Percentiles rank a stretch among this genome's conserved stretches.
phyloP scores from a whole-genome alignment of 2,329 filamentous ascomycete genomes.

The Cryphonectria carpinicola region DNA sequence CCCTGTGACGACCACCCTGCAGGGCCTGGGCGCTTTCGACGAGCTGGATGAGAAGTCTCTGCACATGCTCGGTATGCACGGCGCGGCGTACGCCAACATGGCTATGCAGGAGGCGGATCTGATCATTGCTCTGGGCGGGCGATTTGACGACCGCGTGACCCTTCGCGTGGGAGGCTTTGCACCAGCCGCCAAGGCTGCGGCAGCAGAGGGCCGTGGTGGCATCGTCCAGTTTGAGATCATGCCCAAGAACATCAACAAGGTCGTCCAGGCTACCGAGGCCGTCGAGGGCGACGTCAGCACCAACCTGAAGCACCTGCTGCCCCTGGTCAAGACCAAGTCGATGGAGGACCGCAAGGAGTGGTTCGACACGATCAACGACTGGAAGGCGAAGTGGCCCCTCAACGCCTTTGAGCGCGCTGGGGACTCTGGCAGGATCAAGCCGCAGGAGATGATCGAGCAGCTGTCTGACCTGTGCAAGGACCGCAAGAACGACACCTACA shows the following conservation, averaged over 20 bases:
- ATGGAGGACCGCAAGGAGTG: slow-evolving; percentile 75
- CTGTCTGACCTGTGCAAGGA: slow-evolving; percentile 81
- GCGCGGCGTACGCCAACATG: slow-evolving; percentile 96
- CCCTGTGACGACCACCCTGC: slow-evolving; percentile 93
- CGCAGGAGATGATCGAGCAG: slow-evolving; percentile 88
- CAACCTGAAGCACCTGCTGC: slow-evolving; percentile 77
- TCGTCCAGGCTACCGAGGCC: slow-evolving; percentile 93
- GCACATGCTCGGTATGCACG: slow-evolving; percentile 99
- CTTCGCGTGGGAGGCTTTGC: slow-evolving; percentile 82
- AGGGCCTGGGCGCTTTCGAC: slow-evolving; percentile 89
- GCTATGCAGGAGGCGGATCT: slow-evolving; percentile 96
- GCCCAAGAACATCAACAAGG: slow-evolving; percentile 99
- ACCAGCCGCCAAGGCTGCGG: slow-evolving; percentile 83
- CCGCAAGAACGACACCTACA: slow-evolving; percentile 83
- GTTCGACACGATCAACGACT: slow-evolving; percentile 86
- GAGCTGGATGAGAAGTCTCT: slow-evolving; percentile 92
- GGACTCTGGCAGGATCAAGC: slow-evolving; percentile 82
- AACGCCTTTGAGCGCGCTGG: slow-evolving; percentile 78
- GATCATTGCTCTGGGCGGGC: slow-evolving; percentile 89
- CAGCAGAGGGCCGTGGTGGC: slow-evolving; percentile 82
- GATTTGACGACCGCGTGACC: slow-evolving; percentile 97
- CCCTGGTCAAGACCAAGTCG: slow-evolving; percentile 65
- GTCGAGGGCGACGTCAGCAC: slow-evolving; percentile 88
- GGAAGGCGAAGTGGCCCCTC: slow-evolving; percentile 92
- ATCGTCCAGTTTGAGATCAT: slow-evolving; percentile 98